Evolutionary conservation across 176 grass and related monocot species (phyloP), one percentile per base, ranked within the genome.

Genomic region (Melocanna baccifera): DNA sequence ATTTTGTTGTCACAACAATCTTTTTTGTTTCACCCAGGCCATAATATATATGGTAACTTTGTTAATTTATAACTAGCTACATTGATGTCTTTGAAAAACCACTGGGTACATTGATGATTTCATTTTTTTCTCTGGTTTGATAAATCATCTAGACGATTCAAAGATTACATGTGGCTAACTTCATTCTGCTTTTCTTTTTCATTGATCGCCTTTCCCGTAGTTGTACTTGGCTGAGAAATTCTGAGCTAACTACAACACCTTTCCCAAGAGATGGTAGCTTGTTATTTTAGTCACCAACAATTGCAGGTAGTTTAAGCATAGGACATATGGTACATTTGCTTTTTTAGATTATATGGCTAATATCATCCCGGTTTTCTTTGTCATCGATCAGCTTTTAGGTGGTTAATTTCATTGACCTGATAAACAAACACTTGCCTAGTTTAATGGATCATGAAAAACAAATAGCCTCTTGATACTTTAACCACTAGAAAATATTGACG

Each of bases 231-330:
- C 69, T 67, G 39, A 83, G 39, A 86, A 65, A 73, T 73, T 32
- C 57, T 67, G 40, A 83, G 79, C 73, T 73, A 86, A 83, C 58
- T 90, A 48, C 84, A 67, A 58, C 30, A 87, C 58, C 68, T 71
- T 83, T 73, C 32, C 59, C 39, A 50, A 67, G 48, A 83, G 73
- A 86, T 19, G n/a, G 58, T 73, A 51, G 58, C 67, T n/a, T 67
- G 20, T 59, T 87, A 90, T 67, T 86, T 90, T 73, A 87, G 59
- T 12, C 42, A 41, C n/a, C 34, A 87, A 41, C 56, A 90, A 83
- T 67, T 83, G 80, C 28, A 25, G 74, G 79, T 87, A 56, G 88
- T 87, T 90, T 67, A 74, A 87, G 75, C 80, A 79, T 83, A 86
- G 40, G 48, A 25, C 29, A 40, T 61, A 83, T 67, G 58, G 67